Percentiles rank a stretch among this genome's conserved stretches.
phyloP scores from a whole-genome alignment of 1,284 basidiomycete genomes.

The Apiotrichum akiyoshidainum region DNA sequence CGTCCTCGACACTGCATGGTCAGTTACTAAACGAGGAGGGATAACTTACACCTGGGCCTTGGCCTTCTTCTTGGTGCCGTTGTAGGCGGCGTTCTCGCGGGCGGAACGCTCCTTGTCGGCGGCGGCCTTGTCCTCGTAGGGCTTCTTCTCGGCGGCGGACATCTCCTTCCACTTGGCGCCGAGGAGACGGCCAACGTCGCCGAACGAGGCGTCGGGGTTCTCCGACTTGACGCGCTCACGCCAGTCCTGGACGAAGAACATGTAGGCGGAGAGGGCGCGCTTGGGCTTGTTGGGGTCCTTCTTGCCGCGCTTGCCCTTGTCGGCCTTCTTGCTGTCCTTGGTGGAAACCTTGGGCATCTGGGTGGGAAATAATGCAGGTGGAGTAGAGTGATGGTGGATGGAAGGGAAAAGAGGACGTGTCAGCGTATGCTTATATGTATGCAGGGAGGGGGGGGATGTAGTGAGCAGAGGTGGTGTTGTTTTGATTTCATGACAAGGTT shows the following conservation, averaged over 20 bases:
- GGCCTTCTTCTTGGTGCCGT: constrained; percentile 51
- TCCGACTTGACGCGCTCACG: constrained; percentile 90
- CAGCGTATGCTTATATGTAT: constrained; percentile 5
- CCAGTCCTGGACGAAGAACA: constrained; percentile 98
- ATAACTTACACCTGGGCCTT: constrained; percentile 17
- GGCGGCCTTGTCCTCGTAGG: constrained; percentile 82
- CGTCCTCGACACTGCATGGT: constrained; percentile 18
- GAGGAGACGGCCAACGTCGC: constrained; percentile 84
- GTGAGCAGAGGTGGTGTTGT: background rate
- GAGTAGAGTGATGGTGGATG: constrained; percentile 1
- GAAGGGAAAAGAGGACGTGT: background rate
- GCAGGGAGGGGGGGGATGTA: background rate
- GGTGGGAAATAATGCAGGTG: background rate
- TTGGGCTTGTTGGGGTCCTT: constrained; percentile 50
- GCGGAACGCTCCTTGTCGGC: constrained; percentile 73
- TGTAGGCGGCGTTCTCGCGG: constrained; percentile 58
- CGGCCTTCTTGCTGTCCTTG: constrained; percentile 68
- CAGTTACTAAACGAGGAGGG: background rate
- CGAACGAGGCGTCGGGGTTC: constrained; percentile 91
- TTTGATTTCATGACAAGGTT: background rate
- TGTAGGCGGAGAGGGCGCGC: constrained; percentile 83
- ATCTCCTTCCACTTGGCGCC: constrained; percentile 89
- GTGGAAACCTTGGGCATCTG: constrained; percentile 60
- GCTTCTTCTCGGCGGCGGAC: constrained; percentile 81
- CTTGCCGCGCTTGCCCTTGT: constrained; percentile 44